Percentiles rank a stretch among this genome's conserved stretches.
These are phyloP conservation scores for Spatholobus suberectus DNA, from an alignment of 306 rosid genomes.

Conservation along the genomic window DNA sequence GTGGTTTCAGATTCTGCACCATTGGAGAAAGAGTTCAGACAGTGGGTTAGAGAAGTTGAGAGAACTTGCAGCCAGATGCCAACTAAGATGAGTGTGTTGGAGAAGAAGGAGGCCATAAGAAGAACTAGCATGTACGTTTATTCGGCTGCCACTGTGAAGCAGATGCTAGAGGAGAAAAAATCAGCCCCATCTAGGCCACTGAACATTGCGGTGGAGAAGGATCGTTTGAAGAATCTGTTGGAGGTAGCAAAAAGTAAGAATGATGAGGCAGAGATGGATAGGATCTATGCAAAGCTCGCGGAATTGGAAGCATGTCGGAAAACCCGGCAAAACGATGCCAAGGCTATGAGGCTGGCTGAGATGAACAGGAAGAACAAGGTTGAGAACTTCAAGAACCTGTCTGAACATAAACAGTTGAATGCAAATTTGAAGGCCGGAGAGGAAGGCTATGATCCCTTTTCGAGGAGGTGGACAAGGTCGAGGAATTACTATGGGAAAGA, in stretches of 20 bases:
- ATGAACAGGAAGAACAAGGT: constrained; percentile 72
- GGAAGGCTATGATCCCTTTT: constrained; percentile 71
- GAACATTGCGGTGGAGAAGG: constrained; percentile 74
- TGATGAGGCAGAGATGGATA: constrained; percentile 50
- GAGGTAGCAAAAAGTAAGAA: constrained; percentile 55
- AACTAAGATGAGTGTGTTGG: constrained; percentile 49
- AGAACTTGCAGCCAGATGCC: constrained; percentile 60
- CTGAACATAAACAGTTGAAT: constrained; percentile 43
- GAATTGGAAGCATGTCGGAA: constrained; percentile 60
- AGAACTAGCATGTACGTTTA: constrained; percentile 56
- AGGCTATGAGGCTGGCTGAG: constrained; percentile 63
- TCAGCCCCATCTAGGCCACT: constrained; percentile 54
- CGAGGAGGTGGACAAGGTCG: constrained; percentile 77
- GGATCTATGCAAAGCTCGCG: constrained; percentile 51
- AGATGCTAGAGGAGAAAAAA: constrained; percentile 70
- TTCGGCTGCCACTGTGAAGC: constrained; percentile 67
- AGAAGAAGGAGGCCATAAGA: constrained; percentile 60
- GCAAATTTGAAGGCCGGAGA: constrained; percentile 61
- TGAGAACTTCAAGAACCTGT: constrained; percentile 64
- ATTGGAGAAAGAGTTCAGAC: constrained; percentile 58
- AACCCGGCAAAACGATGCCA: constrained; percentile 48
- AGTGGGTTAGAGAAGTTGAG: constrained; percentile 59
- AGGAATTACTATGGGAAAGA: constrained; percentile 60
- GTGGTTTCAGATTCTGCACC: constrained; percentile 68
- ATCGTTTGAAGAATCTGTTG: constrained; percentile 54